A percentile compares a stretch with the other conserved stretches of the same genome.
Evolutionary conservation across 2,329 filamentous ascomycete genomes (phyloP).

Genomic region (Diaporthe citriasiana): DNA sequence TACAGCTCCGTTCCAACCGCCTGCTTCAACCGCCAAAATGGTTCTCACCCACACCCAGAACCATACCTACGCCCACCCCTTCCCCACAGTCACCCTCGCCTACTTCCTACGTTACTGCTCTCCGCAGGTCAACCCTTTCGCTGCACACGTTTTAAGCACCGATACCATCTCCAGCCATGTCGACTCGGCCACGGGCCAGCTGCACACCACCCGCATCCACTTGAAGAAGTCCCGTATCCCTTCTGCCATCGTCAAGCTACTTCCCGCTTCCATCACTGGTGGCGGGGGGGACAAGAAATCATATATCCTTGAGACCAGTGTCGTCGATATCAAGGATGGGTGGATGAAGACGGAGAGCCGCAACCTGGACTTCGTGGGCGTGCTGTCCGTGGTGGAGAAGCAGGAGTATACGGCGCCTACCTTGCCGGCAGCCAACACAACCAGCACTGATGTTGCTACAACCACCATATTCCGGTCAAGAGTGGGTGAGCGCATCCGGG

Average conservation of each 20-base stretch:
- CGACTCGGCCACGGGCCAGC: constrained; percentile 79
- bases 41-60: constrained; percentile 75
- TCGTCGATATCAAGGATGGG: constrained; percentile 83
- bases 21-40: constrained; percentile 59
- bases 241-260: constrained; percentile 79
- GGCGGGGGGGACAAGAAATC: constrained; percentile 77
- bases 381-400: constrained; percentile 82
- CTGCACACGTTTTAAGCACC: constrained; percentile 84
- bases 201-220: constrained; percentile 84
- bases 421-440: constrained; percentile 47
- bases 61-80: constrained; percentile 84
- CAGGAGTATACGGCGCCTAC: constrained; percentile 73
- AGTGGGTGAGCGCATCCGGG: constrained; percentile 77
- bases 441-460: constrained; percentile 77
- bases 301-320: constrained; percentile 84
- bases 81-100: constrained; percentile 87
- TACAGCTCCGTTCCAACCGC: constrained; percentile 34
- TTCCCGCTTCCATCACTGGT: constrained; percentile 78
- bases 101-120: constrained; percentile 90
- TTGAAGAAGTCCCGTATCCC: constrained; percentile 86
- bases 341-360: constrained; percentile 87
- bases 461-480: constrained; percentile 80
- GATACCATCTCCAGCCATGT: constrained; percentile 83
- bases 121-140: constrained; percentile 80
- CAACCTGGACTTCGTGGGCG: constrained; percentile 86